A percentile compares a stretch with the other conserved stretches of the same genome.
These are phyloP conservation scores for Lactifluus subvellereus DNA, from an alignment of 768 basidiomycete species.

Conservation along the genomic window DNA sequence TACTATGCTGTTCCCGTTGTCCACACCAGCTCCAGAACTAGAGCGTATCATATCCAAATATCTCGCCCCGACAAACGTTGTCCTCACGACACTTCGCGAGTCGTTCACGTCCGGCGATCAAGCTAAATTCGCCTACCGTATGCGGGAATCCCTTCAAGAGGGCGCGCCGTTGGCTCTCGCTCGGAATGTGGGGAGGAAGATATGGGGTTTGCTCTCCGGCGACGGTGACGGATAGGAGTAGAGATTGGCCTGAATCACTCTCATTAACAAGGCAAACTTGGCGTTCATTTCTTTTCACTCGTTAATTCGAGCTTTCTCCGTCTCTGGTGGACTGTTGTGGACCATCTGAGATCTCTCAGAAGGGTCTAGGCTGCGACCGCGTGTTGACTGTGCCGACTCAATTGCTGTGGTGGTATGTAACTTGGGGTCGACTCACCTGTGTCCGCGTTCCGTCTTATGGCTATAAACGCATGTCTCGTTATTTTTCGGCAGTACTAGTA, in stretches of 20 bases:
- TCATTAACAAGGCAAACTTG: neutral
- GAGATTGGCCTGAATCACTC: neutral
- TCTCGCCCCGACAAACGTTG: constrained; percentile 50
- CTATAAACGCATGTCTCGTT: neutral
- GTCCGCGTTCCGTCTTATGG: neutral
- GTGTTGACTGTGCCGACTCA: constrained; percentile 3
- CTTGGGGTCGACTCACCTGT: neutral
- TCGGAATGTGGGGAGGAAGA: constrained; percentile 35
- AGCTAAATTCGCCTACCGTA: constrained; percentile 46
- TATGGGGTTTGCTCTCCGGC: constrained; percentile 30
- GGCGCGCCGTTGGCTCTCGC: constrained; percentile 50
- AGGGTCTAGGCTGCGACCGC: neutral
- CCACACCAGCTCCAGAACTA: constrained; percentile 50
- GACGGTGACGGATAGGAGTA: constrained; percentile 20
- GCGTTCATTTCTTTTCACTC: constrained; percentile 1
- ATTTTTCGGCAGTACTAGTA: too few relatives aligned
- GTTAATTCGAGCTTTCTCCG: neutral
- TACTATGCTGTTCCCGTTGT: constrained; percentile 53
- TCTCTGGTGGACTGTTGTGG: neutral
- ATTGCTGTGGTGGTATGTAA: neutral
- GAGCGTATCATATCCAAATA: constrained; percentile 48
- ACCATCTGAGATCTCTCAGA: neutral
- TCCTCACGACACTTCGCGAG: constrained; percentile 46
- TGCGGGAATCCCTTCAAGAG: constrained; percentile 61
- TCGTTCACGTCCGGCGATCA: constrained; percentile 56